Percentiles rank a stretch among this genome's conserved stretches.
These are phyloP conservation scores for Trametes polyzona DNA, from an alignment of 1,284 basidiomycete species.

Conservation along the genomic window DNA sequence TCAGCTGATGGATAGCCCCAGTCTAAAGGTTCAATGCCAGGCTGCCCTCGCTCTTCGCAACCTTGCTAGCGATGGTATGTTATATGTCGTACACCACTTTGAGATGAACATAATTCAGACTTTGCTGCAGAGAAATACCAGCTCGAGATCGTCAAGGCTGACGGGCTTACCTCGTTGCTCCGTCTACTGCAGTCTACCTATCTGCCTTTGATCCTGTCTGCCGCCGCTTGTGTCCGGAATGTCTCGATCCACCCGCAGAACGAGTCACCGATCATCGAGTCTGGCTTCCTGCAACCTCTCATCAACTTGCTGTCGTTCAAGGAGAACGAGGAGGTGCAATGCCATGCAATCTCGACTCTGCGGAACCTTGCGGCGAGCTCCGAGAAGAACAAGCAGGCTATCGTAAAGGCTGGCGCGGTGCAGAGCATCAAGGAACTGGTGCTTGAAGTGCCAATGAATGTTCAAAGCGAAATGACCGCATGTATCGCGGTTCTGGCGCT, in stretches of 20 bases:
- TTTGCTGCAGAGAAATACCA: slow-evolving; percentile 89
- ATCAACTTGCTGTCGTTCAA: slow-evolving; percentile 97
- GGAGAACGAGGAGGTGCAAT: slow-evolving; percentile 99
- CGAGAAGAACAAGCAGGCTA: slow-evolving; percentile 98
- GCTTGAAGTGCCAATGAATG: slow-evolving; percentile 92
- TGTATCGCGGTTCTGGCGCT: slow-evolving; percentile 95
- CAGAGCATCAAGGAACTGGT: slow-evolving; percentile 98
- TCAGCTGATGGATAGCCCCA: slow-evolving; percentile 95
- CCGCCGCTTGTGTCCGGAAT: slow-evolving; percentile 98
- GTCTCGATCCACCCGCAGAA: slow-evolving; percentile 99
- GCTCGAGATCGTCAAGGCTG: slow-evolving; percentile 96
- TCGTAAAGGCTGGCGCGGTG: slow-evolving; percentile 98
- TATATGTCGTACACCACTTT: background rate
- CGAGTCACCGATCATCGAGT: slow-evolving; percentile 99
- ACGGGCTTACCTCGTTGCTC: slow-evolving; percentile 91
- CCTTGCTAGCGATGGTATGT: slow-evolving; percentile 92
- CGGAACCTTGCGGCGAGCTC: slow-evolving; percentile 96
- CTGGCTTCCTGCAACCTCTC: slow-evolving; percentile 94
- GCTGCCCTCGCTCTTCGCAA: slow-evolving; percentile 96
- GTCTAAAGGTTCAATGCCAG: slow-evolving; percentile 99
- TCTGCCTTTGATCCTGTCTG: slow-evolving; percentile 97
- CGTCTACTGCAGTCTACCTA: slow-evolving; percentile 97
- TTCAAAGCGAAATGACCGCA: slow-evolving; percentile 99
- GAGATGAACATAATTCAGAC: background rate
- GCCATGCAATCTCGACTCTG: slow-evolving; percentile 98